A percentile compares a stretch with the other conserved stretches of the same genome.
phyloP scores from a whole-genome alignment of 192 early-diverging fungal species.

The Backusella tarrabulga region DNA sequence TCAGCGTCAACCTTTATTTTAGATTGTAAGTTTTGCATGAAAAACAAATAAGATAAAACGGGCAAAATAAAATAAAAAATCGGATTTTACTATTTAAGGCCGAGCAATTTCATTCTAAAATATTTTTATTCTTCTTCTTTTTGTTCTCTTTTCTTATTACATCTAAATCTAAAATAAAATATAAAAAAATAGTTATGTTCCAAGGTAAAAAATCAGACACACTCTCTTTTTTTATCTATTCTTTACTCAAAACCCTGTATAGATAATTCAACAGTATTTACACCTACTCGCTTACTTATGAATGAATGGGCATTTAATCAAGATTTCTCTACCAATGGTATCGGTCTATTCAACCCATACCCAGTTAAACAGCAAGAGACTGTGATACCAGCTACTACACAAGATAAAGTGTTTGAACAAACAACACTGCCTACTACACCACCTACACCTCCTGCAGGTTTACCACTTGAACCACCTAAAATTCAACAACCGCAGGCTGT shows the following conservation, averaged over 20 bases:
- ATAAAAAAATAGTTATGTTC: neutral
- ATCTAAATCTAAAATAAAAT: neutral
- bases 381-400: neutral
- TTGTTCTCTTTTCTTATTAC: neutral
- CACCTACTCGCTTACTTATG: neutral
- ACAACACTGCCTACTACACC: neutral
- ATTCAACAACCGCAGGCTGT: neutral
- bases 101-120: neutral
- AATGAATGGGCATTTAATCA: neutral
- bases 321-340: neutral
- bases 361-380: neutral
- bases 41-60: neutral
- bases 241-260: neutral
- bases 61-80: neutral
- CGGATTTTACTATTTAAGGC: neutral
- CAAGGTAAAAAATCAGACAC: neutral
- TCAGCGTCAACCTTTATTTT: neutral
- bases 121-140: neutral
- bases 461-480: neutral
- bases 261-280: slow-evolving; percentile 1
- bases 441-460: neutral
- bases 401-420: neutral
- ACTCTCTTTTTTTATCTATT: neutral
- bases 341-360: neutral
- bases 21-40: neutral